A percentile compares a stretch with the other conserved stretches of the same genome.
Evolutionary conservation across 1,139 yeast genomes (phyloP).

Genomic region (Yamadazyma buinensis): DNA sequence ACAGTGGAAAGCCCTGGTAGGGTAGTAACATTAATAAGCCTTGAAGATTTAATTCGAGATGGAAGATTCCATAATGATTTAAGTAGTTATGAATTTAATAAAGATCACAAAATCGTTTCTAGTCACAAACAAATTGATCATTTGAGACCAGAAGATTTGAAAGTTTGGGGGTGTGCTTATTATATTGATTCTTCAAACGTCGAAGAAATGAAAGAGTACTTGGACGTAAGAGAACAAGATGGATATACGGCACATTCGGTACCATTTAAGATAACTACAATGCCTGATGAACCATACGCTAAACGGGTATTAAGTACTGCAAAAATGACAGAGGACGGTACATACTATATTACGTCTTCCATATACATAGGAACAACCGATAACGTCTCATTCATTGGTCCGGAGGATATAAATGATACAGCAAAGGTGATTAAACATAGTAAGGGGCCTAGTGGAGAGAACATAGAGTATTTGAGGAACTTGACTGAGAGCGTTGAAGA

Average conservation of each 20-base stretch:
- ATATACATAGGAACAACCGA: conserved; percentile 84
- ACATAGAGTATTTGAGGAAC: conserved; percentile 62
- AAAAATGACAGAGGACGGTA: conserved; percentile 20
- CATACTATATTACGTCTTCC: conserved; percentile 48
- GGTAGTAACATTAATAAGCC: conserved; percentile 74
- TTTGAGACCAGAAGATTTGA: conserved; percentile 43
- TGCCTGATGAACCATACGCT: conserved; percentile 17
- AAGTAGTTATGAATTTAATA: conserved; percentile 32
- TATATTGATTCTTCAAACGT: conserved; percentile 69
- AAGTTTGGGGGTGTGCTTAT: conserved; percentile 79
- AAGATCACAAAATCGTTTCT: background rate
- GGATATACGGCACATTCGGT: conserved; percentile 78
- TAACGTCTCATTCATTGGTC: conserved; percentile 81
- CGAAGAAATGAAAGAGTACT: conserved; percentile 56
- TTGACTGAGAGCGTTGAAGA: conserved; percentile 51
- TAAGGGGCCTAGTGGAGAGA: conserved; percentile 79
- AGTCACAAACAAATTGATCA: conserved; percentile 14
- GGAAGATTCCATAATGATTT: conserved; percentile 45
- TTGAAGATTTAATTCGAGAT: conserved; percentile 46
- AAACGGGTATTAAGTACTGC: conserved; percentile 10
- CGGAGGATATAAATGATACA: conserved; percentile 56
- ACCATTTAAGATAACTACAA: conserved; percentile 52
- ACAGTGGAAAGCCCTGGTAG: conserved; percentile 83
- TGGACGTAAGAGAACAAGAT: conserved; percentile 82
- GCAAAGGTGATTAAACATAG: conserved; percentile 56